Evolutionary conservation across 164 flowering plant genomes (phyloP), one percentile per base, ranked within the genome.

Genomic region (Vitis rotundifolia): DNA sequence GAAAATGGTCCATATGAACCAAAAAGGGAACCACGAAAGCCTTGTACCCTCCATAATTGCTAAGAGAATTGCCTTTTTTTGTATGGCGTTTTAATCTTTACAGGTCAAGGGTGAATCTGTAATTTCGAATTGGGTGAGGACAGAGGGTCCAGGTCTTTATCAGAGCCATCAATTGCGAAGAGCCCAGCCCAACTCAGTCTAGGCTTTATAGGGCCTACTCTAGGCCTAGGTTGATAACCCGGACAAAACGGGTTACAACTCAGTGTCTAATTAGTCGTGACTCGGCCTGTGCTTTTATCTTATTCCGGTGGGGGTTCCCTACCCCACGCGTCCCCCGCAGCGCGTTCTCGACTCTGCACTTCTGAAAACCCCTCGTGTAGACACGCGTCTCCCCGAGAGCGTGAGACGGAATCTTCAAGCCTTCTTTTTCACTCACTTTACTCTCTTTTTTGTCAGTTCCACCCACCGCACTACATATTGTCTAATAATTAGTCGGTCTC

Each of bases 241-340:
- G 81, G 79, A 81, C 74, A 75, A 77, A 77, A 77, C 77, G 83
- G 83, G 83, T 75, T 77, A 67, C 81, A 56, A 67, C 74, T 77
- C 81, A 70, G 18, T 66, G 65, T 61, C 71, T 69, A 48, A 54
- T 60, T 52, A 69, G 37, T 31, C 49, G 11, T 49, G 44, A 59
- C 66, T 60, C 56, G 19, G n/a, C 31, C 61, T 9, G 31, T 9
- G 11, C 61, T 78, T 70, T 49, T 70, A 59, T 59, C 76, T 37
- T 44, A 3, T 70, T 14, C 8, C 22, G 51, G 71, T 22, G 26
- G 47, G 49, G 58, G 16, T 6, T 12, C n/a, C 29, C 28, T 5
- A 2, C 26, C 63, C 63, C 52, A 67, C 69, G 69, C 69, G 69
- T 1, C 26, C 26, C 26, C 26, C 26, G 26, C 26, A 22, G 26